Evolutionary conservation across 1,284 basidiomycete species (phyloP).

Genomic region (Apiotrichum sp.): DNA sequence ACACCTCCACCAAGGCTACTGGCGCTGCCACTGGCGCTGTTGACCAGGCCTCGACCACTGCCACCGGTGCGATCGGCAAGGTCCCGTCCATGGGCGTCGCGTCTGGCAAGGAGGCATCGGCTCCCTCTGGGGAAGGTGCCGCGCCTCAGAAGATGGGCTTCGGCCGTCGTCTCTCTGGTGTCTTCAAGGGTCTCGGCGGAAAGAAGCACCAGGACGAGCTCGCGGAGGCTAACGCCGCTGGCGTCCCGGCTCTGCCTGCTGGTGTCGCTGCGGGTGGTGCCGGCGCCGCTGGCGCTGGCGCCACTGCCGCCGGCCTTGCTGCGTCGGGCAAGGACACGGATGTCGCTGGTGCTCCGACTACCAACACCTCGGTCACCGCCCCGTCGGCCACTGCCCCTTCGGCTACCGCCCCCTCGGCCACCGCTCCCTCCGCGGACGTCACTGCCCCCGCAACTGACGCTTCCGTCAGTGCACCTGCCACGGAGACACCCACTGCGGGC

Average conservation of each 20-base stretch:
- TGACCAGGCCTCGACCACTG: not conserved
- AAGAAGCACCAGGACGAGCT: not conserved
- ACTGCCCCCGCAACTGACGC: not conserved
- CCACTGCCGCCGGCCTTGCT: not conserved
- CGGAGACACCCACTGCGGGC: not conserved
- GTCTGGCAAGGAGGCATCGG: too few species aligned
- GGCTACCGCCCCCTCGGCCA: too few species aligned
- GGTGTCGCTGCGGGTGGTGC: not conserved
- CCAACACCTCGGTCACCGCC: not conserved
- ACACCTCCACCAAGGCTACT: constrained; percentile 6
- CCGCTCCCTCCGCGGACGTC: not conserved
- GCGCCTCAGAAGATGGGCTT: not conserved
- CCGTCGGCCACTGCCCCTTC: not conserved
- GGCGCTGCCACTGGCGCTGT: constrained; percentile 7
- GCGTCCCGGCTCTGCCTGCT: not conserved
- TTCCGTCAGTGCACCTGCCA: too few species aligned
- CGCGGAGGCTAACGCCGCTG: too few species aligned
- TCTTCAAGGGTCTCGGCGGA: constrained; percentile 1
- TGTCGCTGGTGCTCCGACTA: not conserved
- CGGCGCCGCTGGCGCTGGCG: not conserved
- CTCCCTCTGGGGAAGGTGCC: too few species aligned
- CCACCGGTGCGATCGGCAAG: not conserved
- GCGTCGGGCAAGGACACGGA: not conserved
- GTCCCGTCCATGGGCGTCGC: too few species aligned
- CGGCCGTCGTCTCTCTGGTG: constrained; percentile 3